Percentiles rank a stretch among this genome's conserved stretches.
Conservation (phyloP, 1,284 basidiomycete genomes). For the Trametes hirsuta region DNA sequence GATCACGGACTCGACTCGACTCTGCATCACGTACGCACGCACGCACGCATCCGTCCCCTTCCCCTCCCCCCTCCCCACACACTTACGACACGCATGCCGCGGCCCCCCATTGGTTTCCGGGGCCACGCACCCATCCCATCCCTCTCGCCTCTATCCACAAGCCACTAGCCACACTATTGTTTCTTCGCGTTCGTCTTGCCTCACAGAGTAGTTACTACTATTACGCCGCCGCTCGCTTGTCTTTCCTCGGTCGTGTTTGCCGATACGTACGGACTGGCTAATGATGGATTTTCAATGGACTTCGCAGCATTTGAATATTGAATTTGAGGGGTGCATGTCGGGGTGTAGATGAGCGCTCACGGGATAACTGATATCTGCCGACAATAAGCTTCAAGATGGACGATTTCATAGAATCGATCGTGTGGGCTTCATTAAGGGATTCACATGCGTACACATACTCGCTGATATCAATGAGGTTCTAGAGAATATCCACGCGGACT, state of each 20-base stretch:
- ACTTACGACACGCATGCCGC: not conserved
- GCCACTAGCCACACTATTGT: too few species aligned
- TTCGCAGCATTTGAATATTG: not conserved
- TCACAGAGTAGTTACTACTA: too few species aligned
- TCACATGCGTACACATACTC: too few species aligned
- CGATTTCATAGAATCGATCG: too few species aligned
- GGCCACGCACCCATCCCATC: not conserved
- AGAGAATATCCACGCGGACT: too few species aligned
- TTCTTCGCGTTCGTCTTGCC: too few species aligned
- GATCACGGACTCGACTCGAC: conserved; percentile 2
- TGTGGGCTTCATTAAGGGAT: too few species aligned
- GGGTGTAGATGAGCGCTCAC: too few species aligned
- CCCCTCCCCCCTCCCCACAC: not conserved
- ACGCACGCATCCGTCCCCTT: not conserved
- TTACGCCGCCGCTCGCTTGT: not conserved
- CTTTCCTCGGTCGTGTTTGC: not conserved
- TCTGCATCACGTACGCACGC: conserved; percentile 1
- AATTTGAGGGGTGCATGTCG: too few species aligned
- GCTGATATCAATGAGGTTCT: too few species aligned
- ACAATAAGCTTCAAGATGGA: too few species aligned
- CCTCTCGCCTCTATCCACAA: not conserved
- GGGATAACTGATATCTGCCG: too few species aligned
- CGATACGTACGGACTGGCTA: not conserved
- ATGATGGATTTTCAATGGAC: not conserved
- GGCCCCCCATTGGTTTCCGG: not conserved